Evolutionary conservation across 2,329 filamentous ascomycete genomes (phyloP).

Genomic region (Aspergillus novofumigatus): DNA sequence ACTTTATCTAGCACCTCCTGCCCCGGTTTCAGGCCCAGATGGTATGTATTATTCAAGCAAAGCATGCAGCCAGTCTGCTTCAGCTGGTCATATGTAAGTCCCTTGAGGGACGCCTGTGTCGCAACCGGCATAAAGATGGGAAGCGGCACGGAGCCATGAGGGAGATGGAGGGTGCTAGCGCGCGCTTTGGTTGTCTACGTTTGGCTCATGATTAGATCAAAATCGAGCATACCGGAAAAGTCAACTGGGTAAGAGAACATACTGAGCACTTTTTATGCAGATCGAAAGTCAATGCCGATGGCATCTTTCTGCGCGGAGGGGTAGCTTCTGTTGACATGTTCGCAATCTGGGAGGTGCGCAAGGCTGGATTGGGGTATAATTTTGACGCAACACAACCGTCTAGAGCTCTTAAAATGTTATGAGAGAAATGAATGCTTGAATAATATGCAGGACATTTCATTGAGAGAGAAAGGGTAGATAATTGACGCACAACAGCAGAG

Average conservation of each 20-base stretch:
- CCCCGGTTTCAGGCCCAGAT: slow-evolving; percentile 89
- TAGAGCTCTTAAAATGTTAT: neutral
- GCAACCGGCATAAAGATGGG: slow-evolving; percentile 99
- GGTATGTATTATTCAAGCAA: slow-evolving; percentile 97
- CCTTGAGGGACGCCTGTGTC: slow-evolving; percentile 93
- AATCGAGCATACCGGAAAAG: slow-evolving; percentile 4
- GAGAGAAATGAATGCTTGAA: neutral
- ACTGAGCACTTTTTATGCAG: slow-evolving; percentile 76
- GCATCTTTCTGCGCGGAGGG: slow-evolving; percentile 31
- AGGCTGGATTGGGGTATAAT: neutral
- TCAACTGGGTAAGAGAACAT: slow-evolving; percentile 14
- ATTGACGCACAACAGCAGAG: neutral
- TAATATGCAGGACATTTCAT: neutral
- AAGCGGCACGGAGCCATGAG: slow-evolving; percentile 84
- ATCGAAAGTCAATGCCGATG: slow-evolving; percentile 71
- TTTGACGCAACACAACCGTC: neutral
- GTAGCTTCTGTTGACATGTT: slow-evolving; percentile 26
- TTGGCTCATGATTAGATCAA: slow-evolving; percentile 1
- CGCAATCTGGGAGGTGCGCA: slow-evolving; percentile 14
- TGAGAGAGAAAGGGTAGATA: neutral
- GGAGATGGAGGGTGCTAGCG: slow-evolving; percentile 79
- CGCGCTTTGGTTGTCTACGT: slow-evolving; percentile 85
- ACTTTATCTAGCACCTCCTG: slow-evolving; percentile 82
- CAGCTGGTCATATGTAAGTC: slow-evolving; percentile 85
- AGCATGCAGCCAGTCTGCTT: slow-evolving; percentile 84